Evolutionary conservation across 2,329 filamentous ascomycete genomes (phyloP).

Genomic region (Orbilia javanica): DNA sequence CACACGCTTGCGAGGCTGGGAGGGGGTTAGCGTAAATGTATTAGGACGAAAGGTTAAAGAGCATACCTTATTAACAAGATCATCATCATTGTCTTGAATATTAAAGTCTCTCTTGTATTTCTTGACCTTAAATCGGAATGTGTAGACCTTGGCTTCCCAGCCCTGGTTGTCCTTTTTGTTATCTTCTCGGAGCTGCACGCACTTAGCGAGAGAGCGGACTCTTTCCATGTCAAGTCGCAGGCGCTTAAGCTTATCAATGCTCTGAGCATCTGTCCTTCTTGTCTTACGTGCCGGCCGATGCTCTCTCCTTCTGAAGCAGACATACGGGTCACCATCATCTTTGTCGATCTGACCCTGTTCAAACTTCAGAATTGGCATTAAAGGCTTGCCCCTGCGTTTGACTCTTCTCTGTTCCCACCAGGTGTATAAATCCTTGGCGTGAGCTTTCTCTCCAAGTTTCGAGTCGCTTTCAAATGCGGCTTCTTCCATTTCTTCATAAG

Average conservation of each 20-base stretch:
- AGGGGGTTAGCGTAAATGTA: slow-evolving; percentile 60
- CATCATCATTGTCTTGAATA: slow-evolving; percentile 93
- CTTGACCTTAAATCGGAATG: slow-evolving; percentile 84
- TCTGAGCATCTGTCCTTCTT: slow-evolving; percentile 89
- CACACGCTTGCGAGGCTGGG: slow-evolving; percentile 79
- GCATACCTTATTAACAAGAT: slow-evolving; percentile 90
- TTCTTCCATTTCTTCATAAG: slow-evolving; percentile 80
- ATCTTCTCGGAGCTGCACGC: slow-evolving; percentile 83
- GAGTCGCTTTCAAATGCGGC: slow-evolving; percentile 54
- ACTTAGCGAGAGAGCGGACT: slow-evolving; percentile 81
- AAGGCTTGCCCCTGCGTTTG: slow-evolving; percentile 75
- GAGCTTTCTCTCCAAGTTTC: slow-evolving; percentile 45
- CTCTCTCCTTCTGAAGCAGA: slow-evolving; percentile 96
- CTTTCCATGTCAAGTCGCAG: slow-evolving; percentile 91
- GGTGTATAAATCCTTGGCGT: slow-evolving; percentile 51
- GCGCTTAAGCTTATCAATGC: slow-evolving; percentile 92
- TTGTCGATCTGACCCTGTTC: slow-evolving; percentile 88
- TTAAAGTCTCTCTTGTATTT: slow-evolving; percentile 87
- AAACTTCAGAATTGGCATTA: slow-evolving; percentile 87
- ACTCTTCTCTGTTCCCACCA: slow-evolving; percentile 83
- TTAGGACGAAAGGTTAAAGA: slow-evolving; percentile 51
- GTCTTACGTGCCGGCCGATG: slow-evolving; percentile 95
- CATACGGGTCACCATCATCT: slow-evolving; percentile 95
- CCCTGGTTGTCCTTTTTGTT: slow-evolving; percentile 81
- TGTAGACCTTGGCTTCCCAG: slow-evolving; percentile 82